phyloP scores from a whole-genome alignment of 345 rosid genomes.

The Brassica nigra region DNA sequence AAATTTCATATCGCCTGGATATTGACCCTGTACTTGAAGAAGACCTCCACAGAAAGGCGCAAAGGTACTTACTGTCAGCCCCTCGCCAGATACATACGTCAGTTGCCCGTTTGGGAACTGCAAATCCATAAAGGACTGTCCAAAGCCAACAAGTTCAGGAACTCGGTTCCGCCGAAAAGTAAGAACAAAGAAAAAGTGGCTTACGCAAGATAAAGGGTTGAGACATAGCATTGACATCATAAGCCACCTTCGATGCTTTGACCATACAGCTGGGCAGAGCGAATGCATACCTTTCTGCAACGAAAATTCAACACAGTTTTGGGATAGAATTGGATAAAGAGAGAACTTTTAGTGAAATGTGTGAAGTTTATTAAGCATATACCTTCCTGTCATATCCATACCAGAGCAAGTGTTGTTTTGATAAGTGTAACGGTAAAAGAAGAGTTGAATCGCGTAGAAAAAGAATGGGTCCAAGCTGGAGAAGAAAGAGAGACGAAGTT shows the following conservation, averaged over 20 bases:
- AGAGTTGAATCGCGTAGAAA: slow-evolving; percentile 87
- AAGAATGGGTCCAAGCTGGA: slow-evolving; percentile 93
- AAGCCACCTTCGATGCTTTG: slow-evolving; percentile 96
- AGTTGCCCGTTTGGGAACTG: slow-evolving; percentile 94
- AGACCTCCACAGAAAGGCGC: slow-evolving; percentile 81
- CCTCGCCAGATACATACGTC: slow-evolving; percentile 90
- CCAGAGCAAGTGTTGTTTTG: slow-evolving; percentile 98
- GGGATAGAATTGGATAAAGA: background rate
- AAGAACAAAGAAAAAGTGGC: slow-evolving; percentile 23
- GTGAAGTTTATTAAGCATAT: slow-evolving; percentile 39
- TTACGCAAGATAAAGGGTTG: slow-evolving; percentile 90
- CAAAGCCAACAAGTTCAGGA: background rate
- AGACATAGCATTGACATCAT: slow-evolving; percentile 96
- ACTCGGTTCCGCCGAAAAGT: background rate
- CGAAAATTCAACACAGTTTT: background rate
- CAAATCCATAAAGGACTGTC: slow-evolving; percentile 90
- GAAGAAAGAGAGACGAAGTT: slow-evolving; percentile 77
- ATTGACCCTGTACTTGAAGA: slow-evolving; percentile 96
- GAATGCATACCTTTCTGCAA: slow-evolving; percentile 92
- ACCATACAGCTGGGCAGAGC: slow-evolving; percentile 94
- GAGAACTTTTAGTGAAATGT: background rate
- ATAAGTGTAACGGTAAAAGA: slow-evolving; percentile 85
- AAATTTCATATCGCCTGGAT: slow-evolving; percentile 95
- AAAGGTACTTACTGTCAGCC: slow-evolving; percentile 83
- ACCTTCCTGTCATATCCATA: slow-evolving; percentile 97